Evolutionary conservation across 2,329 filamentous ascomycete species (phyloP), one percentile per base, ranked within the genome.

Genomic region (Hymenoscyphus scutula): DNA sequence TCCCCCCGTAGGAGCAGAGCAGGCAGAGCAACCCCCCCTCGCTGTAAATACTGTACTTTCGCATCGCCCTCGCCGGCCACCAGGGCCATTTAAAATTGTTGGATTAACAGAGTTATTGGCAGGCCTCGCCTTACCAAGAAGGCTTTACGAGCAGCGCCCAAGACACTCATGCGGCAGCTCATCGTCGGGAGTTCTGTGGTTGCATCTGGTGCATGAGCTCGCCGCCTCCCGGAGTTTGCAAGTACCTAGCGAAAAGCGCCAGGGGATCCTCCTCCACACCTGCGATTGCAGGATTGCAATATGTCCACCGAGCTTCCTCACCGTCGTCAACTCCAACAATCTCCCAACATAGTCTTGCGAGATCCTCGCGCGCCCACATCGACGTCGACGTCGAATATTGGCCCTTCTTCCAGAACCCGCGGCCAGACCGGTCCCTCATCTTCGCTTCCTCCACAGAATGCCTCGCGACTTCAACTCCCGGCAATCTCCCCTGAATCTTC

Each of bases 401-500:
- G 27, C 5, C 27, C n/a, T 11, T 53, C 59, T 11, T 30, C 59
- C 3, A 53, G 58, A 32, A 45, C 25, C 29, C 62, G 55, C n/a
- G 58, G 62, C n/a, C 54, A 45, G 25, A 37, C 54, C 19, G 62
- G 54, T 51, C 62, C 59, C 25, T 63, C 54, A 23, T 34, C 56
- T 55, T 32, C 38, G 25, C 17, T 29, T 17, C 17, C 53, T 25
- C 48, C 54, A 17, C 62, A 63, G 32, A 58, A 63, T 63, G 62
- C 62, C 53, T 61, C 62, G 55, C 62, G 55, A 51, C 58, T 45
- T 27, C 17, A 45, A 41, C 34, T 41, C 58, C 45, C 45, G 19
- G 19, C 45, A 51, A 13, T 19, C 58, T 58, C 58, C 15, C 53
- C 58, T 48, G 62, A 63, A 27, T 54, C 58, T 53, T 62, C 62